phyloP scores from a whole-genome alignment of 148 eudicot species.

The Persicaria maculosa region DNA sequence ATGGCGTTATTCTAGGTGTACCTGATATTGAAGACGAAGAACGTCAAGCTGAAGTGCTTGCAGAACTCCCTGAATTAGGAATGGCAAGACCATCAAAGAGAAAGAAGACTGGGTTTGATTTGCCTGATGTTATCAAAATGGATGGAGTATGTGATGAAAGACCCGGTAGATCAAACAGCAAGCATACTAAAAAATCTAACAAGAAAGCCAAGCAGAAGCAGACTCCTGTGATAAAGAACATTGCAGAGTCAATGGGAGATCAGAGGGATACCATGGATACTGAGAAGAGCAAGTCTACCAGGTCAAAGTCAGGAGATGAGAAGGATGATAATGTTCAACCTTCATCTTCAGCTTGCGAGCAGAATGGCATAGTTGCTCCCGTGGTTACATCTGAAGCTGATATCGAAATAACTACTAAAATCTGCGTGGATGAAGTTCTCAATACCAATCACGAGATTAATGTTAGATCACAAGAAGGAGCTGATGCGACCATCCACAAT shows the following conservation, averaged over 20 bases:
- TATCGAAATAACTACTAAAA: background rate
- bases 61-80: background rate
- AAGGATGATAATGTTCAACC: background rate
- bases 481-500: background rate
- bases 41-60: constrained; percentile 2
- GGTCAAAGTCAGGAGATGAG: background rate
- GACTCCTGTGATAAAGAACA: background rate
- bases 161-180: background rate
- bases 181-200: background rate
- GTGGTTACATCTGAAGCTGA: background rate
- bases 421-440: background rate
- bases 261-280: constrained; percentile 16
- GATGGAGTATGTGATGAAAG: background rate
- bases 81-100: constrained; percentile 13
- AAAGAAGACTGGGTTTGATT: background rate
- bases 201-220: constrained; percentile 10
- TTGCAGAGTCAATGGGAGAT: background rate
- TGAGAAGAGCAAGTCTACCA: background rate
- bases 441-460: background rate
- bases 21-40: background rate
- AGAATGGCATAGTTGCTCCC: background rate
- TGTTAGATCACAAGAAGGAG: background rate
- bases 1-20: background rate
- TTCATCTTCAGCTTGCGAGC: background rate
- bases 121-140: background rate